phyloP scores from a whole-genome alignment of 1,139 yeast genomes.

The Geotrichum phurueaensis region DNA sequence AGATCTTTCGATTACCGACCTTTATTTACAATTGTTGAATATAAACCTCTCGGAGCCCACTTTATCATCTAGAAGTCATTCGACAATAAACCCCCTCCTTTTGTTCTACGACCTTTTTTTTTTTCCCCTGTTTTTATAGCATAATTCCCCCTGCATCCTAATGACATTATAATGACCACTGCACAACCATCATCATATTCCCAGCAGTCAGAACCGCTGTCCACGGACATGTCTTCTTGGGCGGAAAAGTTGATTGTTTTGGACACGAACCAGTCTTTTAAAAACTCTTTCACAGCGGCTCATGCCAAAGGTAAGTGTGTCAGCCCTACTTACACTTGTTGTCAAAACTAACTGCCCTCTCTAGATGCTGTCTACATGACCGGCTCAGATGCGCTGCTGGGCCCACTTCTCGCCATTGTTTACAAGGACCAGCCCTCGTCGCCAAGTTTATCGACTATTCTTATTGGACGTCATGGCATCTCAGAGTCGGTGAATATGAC shows the following conservation, averaged over 20 bases:
- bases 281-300: slow-evolving; percentile 7
- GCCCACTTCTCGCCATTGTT: slow-evolving; percentile 33
- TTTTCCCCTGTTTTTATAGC: neutral
- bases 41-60: neutral
- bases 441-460: slow-evolving; percentile 46
- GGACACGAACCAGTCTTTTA: slow-evolving; percentile 8
- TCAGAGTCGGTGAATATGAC: slow-evolving; percentile 58
- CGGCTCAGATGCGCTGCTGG: slow-evolving; percentile 36
- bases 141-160: too few species aligned
- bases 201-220: neutral
- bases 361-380: slow-evolving; percentile 37
- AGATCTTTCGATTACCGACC: neutral
- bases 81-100: neutral
- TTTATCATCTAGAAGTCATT: neutral
- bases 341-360: neutral
- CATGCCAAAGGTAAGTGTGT: slow-evolving; percentile 11
- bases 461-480: slow-evolving; percentile 67
- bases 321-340: neutral
- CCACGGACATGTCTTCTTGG: slow-evolving; percentile 1
- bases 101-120: neutral
- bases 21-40: neutral
- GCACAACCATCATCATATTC: neutral
- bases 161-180: neutral
- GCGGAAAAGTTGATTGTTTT: slow-evolving; percentile 11
- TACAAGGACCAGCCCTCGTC: slow-evolving; percentile 23